Evolutionary conservation across 352 stramenopile genomes (phyloP), one percentile per base, ranked within the genome.

Genomic region (Phytophthora foliorum): DNA sequence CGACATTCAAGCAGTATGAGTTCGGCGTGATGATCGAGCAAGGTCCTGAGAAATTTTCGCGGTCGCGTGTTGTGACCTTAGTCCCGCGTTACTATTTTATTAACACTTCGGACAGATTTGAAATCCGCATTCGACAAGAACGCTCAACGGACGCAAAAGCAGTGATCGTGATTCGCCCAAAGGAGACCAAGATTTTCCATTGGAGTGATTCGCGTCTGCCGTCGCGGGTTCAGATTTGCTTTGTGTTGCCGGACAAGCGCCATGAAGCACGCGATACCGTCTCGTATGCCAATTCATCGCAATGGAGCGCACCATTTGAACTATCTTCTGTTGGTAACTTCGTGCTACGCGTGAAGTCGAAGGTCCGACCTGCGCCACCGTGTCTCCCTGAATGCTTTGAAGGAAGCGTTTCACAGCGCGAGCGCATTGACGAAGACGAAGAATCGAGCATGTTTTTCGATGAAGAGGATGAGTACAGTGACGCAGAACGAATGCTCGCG

Each of bases 21-120:
- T 89, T 95, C 50, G 88, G 88, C n/a, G 84, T 95, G 10, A 92
- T 92, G 75, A 91, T 95, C 21, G 88, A 95, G 49, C 86, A 94
- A 75, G 88, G 84, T 0, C 88, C 88, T 1, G 79, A 81, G 16
- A 87, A 87, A 27, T 95, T 95, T 57, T 90, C 83, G 1, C 74
- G 86, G 22, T 92, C 88, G 1, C 90, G 84, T 17, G 80, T 95
- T 7, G 84, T 95, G 19, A 93, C 88, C 0, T 83, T 95, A 13
- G 86, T 93, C 29, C 84, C 84, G 6, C 81, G 88, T n/a, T 94
- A 90, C 51, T 91, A 93, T 62, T 81, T 95, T 27, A 82, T 93
- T 38, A 95, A 95, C 63, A 81, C 74, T 16, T 94, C 86, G 5
- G 80, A 76, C 34, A 68, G 68, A 8, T 91, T 91, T 62, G 72